Base-by-base conservation (phyloP, 306 rosid genomes). In the Casuarina cunninghamiana region DNA sequence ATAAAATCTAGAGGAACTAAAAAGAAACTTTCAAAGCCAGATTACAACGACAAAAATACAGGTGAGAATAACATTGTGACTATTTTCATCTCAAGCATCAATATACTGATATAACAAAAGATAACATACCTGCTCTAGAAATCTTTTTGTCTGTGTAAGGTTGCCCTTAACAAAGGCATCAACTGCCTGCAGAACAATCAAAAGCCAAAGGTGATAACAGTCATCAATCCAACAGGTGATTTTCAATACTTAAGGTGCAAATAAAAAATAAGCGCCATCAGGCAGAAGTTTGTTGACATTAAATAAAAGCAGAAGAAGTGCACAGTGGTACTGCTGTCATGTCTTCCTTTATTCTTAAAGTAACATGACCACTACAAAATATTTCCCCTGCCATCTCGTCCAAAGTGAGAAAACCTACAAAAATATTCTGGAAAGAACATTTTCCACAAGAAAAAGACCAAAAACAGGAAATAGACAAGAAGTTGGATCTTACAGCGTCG, bases 161-260 rank as follows among this genome's bases (percentile, higher is more conserved):
- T 85, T 85, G 72, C 81, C 65, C 66, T 66, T 73, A 12, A 37
- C 60, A 75, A 78, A 85, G 49, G 85, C 88, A 42, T 85, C 79
- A 55, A 81, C 69, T 57, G 88, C 88, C 88, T 85, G 76, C 58
- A 66, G 63, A 71, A 76, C 11, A 75, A 58, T 37, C 51, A 48
- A 48, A 48, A 69, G 26, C 39, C 13, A 49, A 65, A 10, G 58
- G 72, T 19, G 62, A 57, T 21, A 9, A 44, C 6, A 46, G 57
- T 7, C 5, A 16, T 13, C 48, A 63, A 15, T 46, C 6, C 37
- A 15, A 39, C 32, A 41, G 32, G 69, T 19, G 16, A 65, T 6
- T 55, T 75, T 61, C 57, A 32, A 35, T 57, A 32, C 37, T 5
- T 32, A 15, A 44, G 35, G 16, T 71, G 61, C 45, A 78, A 3